Base-by-base conservation (phyloP, 1,284 basidiomycete genomes). In the Trichosporon sp. region DNA sequence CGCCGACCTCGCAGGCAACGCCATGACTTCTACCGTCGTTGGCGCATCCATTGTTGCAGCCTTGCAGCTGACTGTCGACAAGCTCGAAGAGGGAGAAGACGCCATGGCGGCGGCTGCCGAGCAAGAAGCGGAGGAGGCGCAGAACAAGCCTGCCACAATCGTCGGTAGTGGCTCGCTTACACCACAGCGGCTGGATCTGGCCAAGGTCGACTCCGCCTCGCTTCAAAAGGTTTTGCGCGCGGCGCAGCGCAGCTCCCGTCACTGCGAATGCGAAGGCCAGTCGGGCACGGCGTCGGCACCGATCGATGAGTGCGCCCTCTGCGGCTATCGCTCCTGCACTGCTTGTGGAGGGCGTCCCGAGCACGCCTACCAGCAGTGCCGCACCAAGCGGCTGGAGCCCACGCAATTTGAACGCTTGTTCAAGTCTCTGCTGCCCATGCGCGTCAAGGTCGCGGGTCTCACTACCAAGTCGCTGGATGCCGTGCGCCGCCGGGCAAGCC, bases 11-110 rank as follows among this genome's bases (percentile, higher is more conserved):
- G 95, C 95, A 12, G 95, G 95, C 0, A 98, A 98, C 76, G 95
- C 95, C 65, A 98, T 98, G 95, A 92, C 94, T 0, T 92, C 95
- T 0, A 98, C 95, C 0, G 95, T 98, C 13, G 95, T 98, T 23
- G 95, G 95, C 1, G 88, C 93, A 1, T 91, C 92, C 74, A 93
- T 98, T 75, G 84, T 97, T 47, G 89, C 92, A 11, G 93, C 94
- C 0, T 85, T 98, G 56, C 86, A 90, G 12, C 83, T 90, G 0
- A 88, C 89, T 5, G 86, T 86, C 76, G 86, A 87, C 56, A 86
- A 91, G 31, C 83, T 93, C 35, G 25, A 78, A 15, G 82, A 87
- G 69, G 89, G 87, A 1, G 90, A 90, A 73, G 89, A 90, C 76
- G 85, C 83, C 74, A 89, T 89, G 77, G 77, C 79, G 18, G 80